These are phyloP conservation scores for Oryza rufipogon DNA, from an alignment of 176 grass and related monocot genomes.

Conservation along the genomic window DNA sequence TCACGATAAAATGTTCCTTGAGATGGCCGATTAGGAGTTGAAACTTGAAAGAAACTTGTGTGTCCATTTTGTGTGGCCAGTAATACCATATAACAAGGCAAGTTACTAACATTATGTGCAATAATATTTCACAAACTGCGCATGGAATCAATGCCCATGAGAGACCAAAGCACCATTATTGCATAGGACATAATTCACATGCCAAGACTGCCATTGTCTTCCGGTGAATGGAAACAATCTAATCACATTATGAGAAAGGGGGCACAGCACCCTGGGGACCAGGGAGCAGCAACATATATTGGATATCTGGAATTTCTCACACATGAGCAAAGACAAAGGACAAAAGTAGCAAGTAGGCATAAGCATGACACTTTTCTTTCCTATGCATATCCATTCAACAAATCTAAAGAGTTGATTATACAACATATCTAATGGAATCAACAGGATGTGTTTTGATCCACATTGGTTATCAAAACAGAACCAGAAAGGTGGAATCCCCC, in stretches of 20 bases:
- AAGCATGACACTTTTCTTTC: neutral
- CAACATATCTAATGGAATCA: neutral
- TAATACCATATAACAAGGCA: neutral
- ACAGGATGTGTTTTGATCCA: neutral
- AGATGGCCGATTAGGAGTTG: neutral
- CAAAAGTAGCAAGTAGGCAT: neutral
- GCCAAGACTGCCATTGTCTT: neutral
- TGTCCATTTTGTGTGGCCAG: neutral
- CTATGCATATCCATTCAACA: neutral
- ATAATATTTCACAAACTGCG: neutral
- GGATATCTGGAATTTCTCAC: constrained; percentile 15
- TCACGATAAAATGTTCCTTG: neutral
- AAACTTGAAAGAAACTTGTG: constrained; percentile 8
- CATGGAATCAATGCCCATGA: neutral
- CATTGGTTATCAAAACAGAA: neutral
- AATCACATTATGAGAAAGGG: constrained; percentile 7
- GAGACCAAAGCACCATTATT: neutral
- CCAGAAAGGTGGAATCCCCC: neutral
- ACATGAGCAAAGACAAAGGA: neutral
- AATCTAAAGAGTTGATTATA: neutral
- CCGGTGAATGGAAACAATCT: constrained; percentile 15
- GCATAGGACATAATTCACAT: neutral
- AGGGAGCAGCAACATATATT: constrained; percentile 27
- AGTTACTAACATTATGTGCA: constrained; percentile 14
- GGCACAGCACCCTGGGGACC: constrained; percentile 1